Percentiles rank a stretch among this genome's conserved stretches.
Evolutionary conservation across 1,284 basidiomycete species (phyloP).

Genomic region (Trametes sp.): DNA sequence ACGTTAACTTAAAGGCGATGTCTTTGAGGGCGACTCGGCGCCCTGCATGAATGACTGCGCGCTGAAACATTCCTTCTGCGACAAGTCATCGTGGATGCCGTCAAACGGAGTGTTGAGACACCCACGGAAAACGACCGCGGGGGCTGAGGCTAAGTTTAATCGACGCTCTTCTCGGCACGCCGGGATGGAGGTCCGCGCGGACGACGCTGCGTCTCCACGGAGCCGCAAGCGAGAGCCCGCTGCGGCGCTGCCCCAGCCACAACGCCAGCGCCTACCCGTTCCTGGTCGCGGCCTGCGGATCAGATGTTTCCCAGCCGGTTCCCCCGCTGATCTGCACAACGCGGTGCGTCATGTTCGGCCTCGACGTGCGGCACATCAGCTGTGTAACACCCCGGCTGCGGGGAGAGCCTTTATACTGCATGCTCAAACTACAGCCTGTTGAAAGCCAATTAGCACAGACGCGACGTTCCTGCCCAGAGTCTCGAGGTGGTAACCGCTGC

Average conservation of each 20-base stretch:
- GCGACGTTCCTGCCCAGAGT: conserved; percentile 39
- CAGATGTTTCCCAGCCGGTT: neutral
- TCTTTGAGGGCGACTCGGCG: neutral
- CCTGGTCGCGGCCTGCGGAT: conserved; percentile 15
- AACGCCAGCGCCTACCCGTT: conserved; percentile 23
- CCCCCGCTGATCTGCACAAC: conserved; percentile 3
- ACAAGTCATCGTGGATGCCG: neutral
- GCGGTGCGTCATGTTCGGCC: neutral
- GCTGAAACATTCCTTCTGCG: conserved; percentile 11
- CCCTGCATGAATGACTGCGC: neutral
- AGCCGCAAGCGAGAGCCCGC: neutral
- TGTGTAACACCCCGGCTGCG: neutral
- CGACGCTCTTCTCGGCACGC: neutral
- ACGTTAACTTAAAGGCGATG: conserved; percentile 11
- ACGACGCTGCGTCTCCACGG: neutral
- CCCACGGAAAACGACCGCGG: neutral
- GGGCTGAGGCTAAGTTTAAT: neutral
- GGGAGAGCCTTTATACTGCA: neutral
- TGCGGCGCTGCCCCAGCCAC: no score
- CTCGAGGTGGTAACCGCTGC: conserved; percentile 42
- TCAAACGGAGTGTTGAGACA: neutral
- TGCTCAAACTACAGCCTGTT: conserved; percentile 11
- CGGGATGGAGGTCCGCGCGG: neutral
- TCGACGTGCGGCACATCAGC: neutral
- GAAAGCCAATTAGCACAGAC: conserved; percentile 38